These are phyloP conservation scores for Quercus dentata DNA, from an alignment of 306 rosid genomes.

Conservation along the genomic window DNA sequence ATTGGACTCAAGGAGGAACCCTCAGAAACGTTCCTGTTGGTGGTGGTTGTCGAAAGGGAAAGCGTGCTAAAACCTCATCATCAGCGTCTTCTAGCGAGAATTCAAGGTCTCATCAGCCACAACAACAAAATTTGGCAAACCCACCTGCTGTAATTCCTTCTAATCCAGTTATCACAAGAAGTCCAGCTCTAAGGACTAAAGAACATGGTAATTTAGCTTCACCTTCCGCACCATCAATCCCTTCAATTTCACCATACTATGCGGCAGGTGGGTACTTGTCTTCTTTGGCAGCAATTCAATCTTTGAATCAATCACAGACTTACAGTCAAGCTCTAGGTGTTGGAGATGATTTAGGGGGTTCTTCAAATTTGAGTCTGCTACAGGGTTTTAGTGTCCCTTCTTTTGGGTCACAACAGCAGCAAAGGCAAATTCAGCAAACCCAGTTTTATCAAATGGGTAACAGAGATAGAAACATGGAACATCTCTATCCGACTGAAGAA, in stretches of 20 bases:
- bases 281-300: slow-evolving; percentile 36
- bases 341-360: slow-evolving; percentile 2
- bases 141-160: background rate
- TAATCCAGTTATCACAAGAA: background rate
- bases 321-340: slow-evolving; percentile 15
- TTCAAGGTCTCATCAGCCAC: slow-evolving; percentile 10
- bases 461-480: slow-evolving; percentile 14
- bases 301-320: slow-evolving; percentile 17
- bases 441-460: slow-evolving; percentile 21
- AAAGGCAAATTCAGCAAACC: slow-evolving; percentile 15
- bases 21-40: slow-evolving; percentile 66
- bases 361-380: slow-evolving; percentile 39
- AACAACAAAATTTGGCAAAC: slow-evolving; percentile 14
- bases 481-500: slow-evolving; percentile 7
- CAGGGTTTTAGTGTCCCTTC: slow-evolving; percentile 39
- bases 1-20: slow-evolving; percentile 74
- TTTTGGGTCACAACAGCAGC: slow-evolving; percentile 16
- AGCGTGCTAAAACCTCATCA: slow-evolving; percentile 29
- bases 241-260: slow-evolving; percentile 9
- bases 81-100: background rate
- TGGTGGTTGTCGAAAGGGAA: slow-evolving; percentile 51
- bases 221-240: background rate
- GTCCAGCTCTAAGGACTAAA: background rate
- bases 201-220: slow-evolving; percentile 3
- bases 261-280: slow-evolving; percentile 35